A percentile compares a stretch with the other conserved stretches of the same genome.
These are phyloP conservation scores for Neohortaea acidophila DNA, from an alignment of 495 filamentous ascomycete species.

Conservation along the genomic window DNA sequence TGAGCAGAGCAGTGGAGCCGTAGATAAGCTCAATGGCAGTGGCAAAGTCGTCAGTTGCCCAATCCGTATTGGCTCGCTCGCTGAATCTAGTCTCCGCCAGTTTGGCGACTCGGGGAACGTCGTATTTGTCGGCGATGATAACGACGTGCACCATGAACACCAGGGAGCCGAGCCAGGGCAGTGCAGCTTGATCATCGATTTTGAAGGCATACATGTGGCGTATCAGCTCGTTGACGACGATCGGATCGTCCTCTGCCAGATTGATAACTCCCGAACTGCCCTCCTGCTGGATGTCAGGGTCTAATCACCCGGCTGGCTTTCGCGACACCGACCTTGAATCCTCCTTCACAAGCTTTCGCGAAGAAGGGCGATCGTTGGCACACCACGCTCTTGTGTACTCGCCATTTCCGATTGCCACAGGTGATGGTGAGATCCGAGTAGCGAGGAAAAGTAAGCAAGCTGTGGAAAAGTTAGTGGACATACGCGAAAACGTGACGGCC, in stretches of 20 bases:
- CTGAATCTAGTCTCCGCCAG: not conserved
- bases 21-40: too few species aligned
- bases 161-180: not conserved
- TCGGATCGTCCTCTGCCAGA: conserved; percentile 2
- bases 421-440: conserved; percentile 3
- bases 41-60: not conserved
- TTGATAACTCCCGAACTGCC: not conserved
- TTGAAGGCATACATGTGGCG: conserved; percentile 1
- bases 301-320: not conserved
- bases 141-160: not conserved
- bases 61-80: not conserved
- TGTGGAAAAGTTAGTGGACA: too few species aligned
- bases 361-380: conserved; percentile 1
- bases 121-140: conserved; percentile 8
- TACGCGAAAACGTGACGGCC: too few species aligned
- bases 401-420: not conserved
- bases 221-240: conserved; percentile 1
- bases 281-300: not conserved
- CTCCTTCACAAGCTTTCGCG: not conserved
- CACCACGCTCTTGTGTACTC: conserved; percentile 1
- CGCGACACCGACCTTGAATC: not conserved
- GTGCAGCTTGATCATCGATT: not conserved
- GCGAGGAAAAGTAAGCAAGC: conserved; percentile 17
- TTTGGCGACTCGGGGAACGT: not conserved
- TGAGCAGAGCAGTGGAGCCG: too few species aligned